Evolutionary conservation across 2,329 filamentous ascomycete species (phyloP).

Genomic region (Talaromyces verruculosus): DNA sequence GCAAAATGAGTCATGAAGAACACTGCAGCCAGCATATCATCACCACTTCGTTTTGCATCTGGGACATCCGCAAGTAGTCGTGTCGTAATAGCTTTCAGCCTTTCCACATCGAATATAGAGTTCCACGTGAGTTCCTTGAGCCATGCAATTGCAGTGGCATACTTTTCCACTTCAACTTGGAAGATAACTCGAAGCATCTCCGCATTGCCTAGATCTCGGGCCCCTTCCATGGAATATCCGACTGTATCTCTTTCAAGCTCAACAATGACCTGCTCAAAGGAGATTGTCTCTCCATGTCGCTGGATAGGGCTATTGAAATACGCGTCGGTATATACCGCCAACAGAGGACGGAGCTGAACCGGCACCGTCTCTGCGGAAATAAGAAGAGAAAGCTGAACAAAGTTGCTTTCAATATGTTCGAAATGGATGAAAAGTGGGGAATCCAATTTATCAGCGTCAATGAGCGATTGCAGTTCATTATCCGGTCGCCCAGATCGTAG

Average conservation of each 20-base stretch:
- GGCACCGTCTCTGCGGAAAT: constrained; percentile 77
- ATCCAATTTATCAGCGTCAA: constrained; percentile 66
- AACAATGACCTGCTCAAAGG: constrained; percentile 90
- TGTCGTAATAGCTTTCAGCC: constrained; percentile 63
- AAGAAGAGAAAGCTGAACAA: constrained; percentile 80
- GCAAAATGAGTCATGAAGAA: constrained; percentile 77
- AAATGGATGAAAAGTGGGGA: constrained; percentile 93
- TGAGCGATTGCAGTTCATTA: constrained; percentile 70
- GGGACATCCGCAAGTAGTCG: constrained; percentile 91
- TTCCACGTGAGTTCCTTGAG: constrained; percentile 83
- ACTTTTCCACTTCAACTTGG: constrained; percentile 85
- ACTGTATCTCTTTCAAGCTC: constrained; percentile 90
- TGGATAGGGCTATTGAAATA: constrained; percentile 92
- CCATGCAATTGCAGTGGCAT: constrained; percentile 78
- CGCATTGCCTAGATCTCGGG: constrained; percentile 68
- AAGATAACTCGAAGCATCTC: constrained; percentile 82
- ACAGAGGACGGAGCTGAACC: constrained; percentile 76
- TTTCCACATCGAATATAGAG: constrained; percentile 77
- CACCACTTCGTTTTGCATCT: constrained; percentile 82
- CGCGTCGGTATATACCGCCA: constrained; percentile 82
- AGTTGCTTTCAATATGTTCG: constrained; percentile 89
- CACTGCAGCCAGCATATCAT: constrained; percentile 59
- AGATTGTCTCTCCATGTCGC: constrained; percentile 71
- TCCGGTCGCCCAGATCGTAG: constrained; percentile 65
- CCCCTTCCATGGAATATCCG: constrained; percentile 71